Percentiles rank a stretch among this genome's conserved stretches.
These are phyloP conservation scores for Chlorella ohadii DNA, from an alignment of 139 green algal species.

Conservation along the genomic window DNA sequence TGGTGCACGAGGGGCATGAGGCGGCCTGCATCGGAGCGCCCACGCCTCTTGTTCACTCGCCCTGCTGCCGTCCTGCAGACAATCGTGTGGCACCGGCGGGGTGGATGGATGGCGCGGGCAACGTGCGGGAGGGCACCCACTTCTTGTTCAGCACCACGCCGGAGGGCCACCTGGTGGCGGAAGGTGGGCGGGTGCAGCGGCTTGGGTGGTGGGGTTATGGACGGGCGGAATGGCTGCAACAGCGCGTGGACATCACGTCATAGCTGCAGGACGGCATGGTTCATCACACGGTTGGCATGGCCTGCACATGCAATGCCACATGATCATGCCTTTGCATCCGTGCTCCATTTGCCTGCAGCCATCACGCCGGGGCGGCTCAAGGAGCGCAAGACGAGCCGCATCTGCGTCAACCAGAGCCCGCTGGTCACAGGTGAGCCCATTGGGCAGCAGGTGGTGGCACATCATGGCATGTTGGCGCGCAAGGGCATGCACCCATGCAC, in stretches of 20 bases:
- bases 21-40: too few relatives aligned
- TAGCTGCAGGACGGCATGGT: too few relatives aligned
- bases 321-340: background rate
- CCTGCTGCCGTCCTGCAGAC: conserved; percentile 35
- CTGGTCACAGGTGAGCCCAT: conserved; percentile 12
- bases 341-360: background rate
- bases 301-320: background rate
- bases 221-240: background rate
- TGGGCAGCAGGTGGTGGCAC: background rate
- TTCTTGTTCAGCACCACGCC: conserved; percentile 30
- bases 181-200: conserved; percentile 4
- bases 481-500: too few relatives aligned
- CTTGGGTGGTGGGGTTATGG: background rate
- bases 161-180: conserved; percentile 13
- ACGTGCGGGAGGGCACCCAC: conserved; percentile 39
- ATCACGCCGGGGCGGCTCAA: conserved; percentile 43
- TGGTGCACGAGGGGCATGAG: too few relatives aligned
- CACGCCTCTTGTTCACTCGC: too few relatives aligned
- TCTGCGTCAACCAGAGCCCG: conserved; percentile 5
- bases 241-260: too few relatives aligned
- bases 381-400: conserved; percentile 9
- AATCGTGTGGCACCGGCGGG: conserved; percentile 14
- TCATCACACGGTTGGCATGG: too few relatives aligned
- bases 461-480: background rate
- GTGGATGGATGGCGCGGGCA: background rate